Evolutionary conservation across 768 basidiomycete genomes (phyloP).

Genomic region (Auricularia cornea): DNA sequence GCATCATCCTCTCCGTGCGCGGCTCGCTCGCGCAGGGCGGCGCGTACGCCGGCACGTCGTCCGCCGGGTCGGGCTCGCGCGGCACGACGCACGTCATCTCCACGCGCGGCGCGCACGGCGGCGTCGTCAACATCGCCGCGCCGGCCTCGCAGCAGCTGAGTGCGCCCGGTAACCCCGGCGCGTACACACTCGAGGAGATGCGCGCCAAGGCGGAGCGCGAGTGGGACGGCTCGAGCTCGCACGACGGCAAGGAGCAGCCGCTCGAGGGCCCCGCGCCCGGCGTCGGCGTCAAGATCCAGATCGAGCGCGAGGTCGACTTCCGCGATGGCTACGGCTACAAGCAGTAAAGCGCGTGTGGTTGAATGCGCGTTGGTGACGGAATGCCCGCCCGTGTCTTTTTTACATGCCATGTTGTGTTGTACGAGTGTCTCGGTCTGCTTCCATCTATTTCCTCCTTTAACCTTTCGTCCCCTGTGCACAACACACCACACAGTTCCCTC

Average conservation of each 20-base stretch:
- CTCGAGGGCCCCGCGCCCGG: slow-evolving; percentile 2
- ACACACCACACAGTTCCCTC: no score
- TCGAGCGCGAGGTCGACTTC: slow-evolving; percentile 46
- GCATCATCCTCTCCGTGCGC: slow-evolving; percentile 75
- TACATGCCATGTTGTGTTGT: no score
- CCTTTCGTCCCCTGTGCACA: no score
- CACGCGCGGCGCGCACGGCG: slow-evolving; percentile 12
- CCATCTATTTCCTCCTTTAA: no score
- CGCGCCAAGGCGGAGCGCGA: slow-evolving; percentile 20
- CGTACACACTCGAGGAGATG: slow-evolving; percentile 25
- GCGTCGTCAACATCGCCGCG: slow-evolving; percentile 16
- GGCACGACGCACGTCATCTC: slow-evolving; percentile 41
- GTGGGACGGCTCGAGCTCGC: slow-evolving; percentile 28
- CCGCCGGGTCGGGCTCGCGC: slow-evolving; percentile 15
- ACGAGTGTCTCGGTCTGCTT: no score
- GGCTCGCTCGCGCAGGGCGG: slow-evolving; percentile 69
- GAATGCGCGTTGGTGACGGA: no score
- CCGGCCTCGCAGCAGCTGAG: neutral
- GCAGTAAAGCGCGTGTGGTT: neutral
- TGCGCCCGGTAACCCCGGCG: slow-evolving; percentile 4
- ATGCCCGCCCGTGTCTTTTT: no score
- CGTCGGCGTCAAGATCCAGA: slow-evolving; percentile 50
- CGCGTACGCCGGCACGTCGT: slow-evolving; percentile 46
- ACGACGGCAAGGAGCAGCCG: slow-evolving; percentile 6
- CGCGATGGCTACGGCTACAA: neutral